These are phyloP conservation scores for Vitis cinerea DNA, from an alignment of 164 flowering plant genomes.

Conservation along the genomic window DNA sequence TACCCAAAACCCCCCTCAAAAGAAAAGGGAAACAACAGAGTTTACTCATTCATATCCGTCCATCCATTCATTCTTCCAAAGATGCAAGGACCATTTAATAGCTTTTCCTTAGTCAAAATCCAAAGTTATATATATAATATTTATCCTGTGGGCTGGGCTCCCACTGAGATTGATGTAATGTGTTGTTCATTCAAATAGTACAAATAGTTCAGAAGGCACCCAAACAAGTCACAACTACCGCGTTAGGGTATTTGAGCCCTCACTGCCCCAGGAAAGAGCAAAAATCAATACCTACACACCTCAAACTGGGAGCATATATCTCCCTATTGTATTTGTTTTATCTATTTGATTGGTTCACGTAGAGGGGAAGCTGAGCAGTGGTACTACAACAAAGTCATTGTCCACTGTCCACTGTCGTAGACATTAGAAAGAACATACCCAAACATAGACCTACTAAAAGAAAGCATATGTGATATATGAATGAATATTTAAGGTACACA, in stretches of 20 bases:
- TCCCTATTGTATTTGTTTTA: background rate
- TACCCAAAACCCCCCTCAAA: too few species aligned
- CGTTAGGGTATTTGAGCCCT: background rate
- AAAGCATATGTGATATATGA: background rate
- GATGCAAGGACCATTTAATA: too few species aligned
- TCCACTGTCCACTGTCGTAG: background rate
- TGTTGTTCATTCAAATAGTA: conserved; percentile 2
- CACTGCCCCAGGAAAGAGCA: background rate
- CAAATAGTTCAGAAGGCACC: background rate
- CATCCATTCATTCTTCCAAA: too few species aligned
- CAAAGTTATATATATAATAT: background rate
- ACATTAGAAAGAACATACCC: background rate
- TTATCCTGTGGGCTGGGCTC: background rate
- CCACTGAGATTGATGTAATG: background rate
- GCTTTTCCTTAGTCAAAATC: background rate
- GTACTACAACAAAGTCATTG: background rate
- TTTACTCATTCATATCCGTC: too few species aligned
- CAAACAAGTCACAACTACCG: background rate
- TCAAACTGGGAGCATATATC: background rate
- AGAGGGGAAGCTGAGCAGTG: background rate
- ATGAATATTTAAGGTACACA: background rate
- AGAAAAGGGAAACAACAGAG: too few species aligned
- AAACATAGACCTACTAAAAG: background rate
- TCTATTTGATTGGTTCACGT: too few species aligned
- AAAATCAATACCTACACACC: background rate